Conservation (phyloP, 2,329 filamentous ascomycete species). For the Ilyonectria mors-panacis region DNA sequence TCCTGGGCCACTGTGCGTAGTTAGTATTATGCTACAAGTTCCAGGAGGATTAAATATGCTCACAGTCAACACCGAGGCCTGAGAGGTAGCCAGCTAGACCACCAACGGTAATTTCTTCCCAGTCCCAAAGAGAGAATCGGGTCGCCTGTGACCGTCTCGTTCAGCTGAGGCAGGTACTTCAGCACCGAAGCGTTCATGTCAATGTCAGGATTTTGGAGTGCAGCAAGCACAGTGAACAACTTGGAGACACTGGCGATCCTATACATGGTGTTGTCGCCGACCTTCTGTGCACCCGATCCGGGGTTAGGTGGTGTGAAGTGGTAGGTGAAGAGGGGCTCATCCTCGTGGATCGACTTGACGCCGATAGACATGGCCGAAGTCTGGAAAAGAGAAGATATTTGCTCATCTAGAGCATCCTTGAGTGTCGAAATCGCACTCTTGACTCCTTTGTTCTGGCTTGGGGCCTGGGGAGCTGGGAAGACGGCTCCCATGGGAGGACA, state of each 20-base stretch:
- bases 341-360: constrained; percentile 60
- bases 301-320: constrained; percentile 57
- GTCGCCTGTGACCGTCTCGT: constrained; percentile 43
- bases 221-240: constrained; percentile 52
- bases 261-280: constrained; percentile 53
- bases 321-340: constrained; percentile 54
- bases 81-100: constrained; percentile 62
- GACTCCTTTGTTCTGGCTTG: constrained; percentile 50
- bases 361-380: constrained; percentile 56
- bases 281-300: constrained; percentile 41
- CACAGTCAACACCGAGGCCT: constrained; percentile 58
- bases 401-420: constrained; percentile 43
- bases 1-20: constrained; percentile 51
- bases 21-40: constrained; percentile 4
- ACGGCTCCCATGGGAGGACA: constrained; percentile 62
- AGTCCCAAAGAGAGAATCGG: constrained; percentile 55
- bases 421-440: constrained; percentile 46
- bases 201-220: constrained; percentile 49
- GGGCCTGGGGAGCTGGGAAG: constrained; percentile 54
- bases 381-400: constrained; percentile 47
- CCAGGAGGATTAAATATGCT: constrained; percentile 15
- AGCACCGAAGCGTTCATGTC: constrained; percentile 60
- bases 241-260: constrained; percentile 55
- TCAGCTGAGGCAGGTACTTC: constrained; percentile 60
- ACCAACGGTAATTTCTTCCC: constrained; percentile 64